phyloP scores from a whole-genome alignment of 768 basidiomycete species.

The Cytidiella melzeri region DNA sequence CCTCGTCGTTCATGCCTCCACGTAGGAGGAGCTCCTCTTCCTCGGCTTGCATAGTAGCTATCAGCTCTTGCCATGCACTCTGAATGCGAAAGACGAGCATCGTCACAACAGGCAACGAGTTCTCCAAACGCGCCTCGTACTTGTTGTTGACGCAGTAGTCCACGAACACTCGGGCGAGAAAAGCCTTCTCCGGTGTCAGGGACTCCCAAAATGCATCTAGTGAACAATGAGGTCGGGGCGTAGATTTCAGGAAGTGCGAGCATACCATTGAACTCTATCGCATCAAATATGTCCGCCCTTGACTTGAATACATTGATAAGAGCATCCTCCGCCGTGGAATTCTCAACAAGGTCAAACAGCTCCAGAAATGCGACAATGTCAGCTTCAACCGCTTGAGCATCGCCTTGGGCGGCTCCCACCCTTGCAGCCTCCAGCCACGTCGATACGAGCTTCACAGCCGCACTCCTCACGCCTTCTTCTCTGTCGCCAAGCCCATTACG shows the following conservation, averaged over 20 bases:
- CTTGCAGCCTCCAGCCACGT: slow-evolving; percentile 66
- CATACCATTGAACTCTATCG: slow-evolving; percentile 65
- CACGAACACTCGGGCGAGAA: slow-evolving; percentile 79
- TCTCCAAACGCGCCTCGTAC: slow-evolving; percentile 58
- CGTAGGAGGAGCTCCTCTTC: slow-evolving; percentile 30
- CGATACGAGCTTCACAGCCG: slow-evolving; percentile 65
- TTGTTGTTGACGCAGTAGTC: slow-evolving; percentile 64
- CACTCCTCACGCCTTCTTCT: slow-evolving; percentile 63
- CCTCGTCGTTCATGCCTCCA: slow-evolving; percentile 21
- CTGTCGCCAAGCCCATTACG: slow-evolving; percentile 84
- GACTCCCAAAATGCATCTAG: slow-evolving; percentile 69
- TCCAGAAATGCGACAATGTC: slow-evolving; percentile 43
- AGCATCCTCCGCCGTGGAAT: slow-evolving; percentile 66
- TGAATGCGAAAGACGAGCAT: slow-evolving; percentile 73
- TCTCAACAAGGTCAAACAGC: slow-evolving; percentile 55
- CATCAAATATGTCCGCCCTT: slow-evolving; percentile 58
- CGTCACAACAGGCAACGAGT: slow-evolving; percentile 78
- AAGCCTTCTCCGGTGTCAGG: slow-evolving; percentile 69
- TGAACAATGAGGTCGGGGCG: too few relatives aligned
- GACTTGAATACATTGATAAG: slow-evolving; percentile 66
- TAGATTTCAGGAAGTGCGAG: neutral
- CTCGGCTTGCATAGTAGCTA: slow-evolving; percentile 33
- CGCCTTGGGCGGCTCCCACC: slow-evolving; percentile 27
- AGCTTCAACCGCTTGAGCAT: slow-evolving; percentile 30
- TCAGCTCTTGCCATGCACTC: slow-evolving; percentile 58